Conservation (phyloP, 2,329 filamentous ascomycete genomes). For the Coniochaeta hoffmannii region DNA sequence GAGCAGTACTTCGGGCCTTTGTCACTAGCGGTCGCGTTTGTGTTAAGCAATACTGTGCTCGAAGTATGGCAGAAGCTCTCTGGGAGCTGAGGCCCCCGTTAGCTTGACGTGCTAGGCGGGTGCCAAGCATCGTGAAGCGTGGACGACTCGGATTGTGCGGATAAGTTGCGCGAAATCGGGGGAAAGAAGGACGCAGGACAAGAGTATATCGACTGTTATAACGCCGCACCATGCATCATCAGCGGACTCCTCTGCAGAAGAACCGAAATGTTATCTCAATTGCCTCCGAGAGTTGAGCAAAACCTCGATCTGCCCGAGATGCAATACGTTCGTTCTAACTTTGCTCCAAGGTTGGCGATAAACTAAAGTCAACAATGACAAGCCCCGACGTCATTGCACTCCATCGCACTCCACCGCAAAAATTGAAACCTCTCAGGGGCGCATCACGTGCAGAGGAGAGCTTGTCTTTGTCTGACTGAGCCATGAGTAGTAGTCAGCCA, state of each 20-base stretch:
- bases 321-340: not conserved
- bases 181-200: not conserved
- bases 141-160: not conserved
- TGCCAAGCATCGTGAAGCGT: conserved; percentile 2
- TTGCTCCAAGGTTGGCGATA: not conserved
- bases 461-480: too few relatives aligned
- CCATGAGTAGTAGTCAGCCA: not conserved
- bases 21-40: not conserved
- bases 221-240: not conserved
- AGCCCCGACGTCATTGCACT: not conserved
- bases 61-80: not conserved
- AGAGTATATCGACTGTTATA: not conserved
- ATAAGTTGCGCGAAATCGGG: not conserved
- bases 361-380: not conserved
- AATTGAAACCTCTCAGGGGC: not conserved
- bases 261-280: not conserved
- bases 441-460: not conserved
- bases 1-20: not conserved
- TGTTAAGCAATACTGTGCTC: not conserved
- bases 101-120: not conserved
- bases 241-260: not conserved
- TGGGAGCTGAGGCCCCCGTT: not conserved
- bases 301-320: not conserved
- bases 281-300: not conserved
- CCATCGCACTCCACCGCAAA: not conserved